Evolutionary conservation across 78 protist genomes (phyloP).

Genomic region (Dictyostelium brefeldianum): DNA sequence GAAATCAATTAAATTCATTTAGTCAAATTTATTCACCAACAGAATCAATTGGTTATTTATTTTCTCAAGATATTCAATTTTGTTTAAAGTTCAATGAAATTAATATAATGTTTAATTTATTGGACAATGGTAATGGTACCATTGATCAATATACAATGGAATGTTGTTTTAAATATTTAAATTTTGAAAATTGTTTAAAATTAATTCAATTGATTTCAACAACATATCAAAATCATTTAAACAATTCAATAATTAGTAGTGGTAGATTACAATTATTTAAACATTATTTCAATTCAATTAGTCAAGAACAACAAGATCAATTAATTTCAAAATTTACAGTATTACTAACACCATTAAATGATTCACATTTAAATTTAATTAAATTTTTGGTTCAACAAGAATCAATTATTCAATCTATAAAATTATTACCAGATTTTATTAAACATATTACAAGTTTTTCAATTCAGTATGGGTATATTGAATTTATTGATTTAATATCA

Average conservation of each 20-base stretch:
- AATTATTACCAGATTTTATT: background rate
- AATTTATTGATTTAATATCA: background rate
- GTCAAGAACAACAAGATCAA: background rate
- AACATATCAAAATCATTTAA: background rate
- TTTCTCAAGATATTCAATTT: background rate
- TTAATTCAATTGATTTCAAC: background rate
- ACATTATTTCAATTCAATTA: background rate
- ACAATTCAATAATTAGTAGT: background rate
- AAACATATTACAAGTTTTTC: background rate
- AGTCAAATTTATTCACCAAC: background rate
- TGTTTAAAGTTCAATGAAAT: background rate
- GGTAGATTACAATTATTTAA: background rate
- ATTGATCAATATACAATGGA: background rate
- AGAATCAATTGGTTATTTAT: background rate
- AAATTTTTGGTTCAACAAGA: background rate
- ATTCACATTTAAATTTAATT: background rate
- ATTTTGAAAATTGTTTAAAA: background rate
- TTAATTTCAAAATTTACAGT: background rate
- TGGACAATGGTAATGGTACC: background rate
- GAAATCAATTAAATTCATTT: background rate
- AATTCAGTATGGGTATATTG: background rate
- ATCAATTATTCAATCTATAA: background rate
- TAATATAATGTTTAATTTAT: background rate
- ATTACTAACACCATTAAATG: background rate
- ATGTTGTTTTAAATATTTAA: slow-evolving; percentile 9